Evolutionary conservation across 306 rosid genomes (phyloP), one percentile per base, ranked within the genome.

Genomic region (Acacia crassicarpa): DNA sequence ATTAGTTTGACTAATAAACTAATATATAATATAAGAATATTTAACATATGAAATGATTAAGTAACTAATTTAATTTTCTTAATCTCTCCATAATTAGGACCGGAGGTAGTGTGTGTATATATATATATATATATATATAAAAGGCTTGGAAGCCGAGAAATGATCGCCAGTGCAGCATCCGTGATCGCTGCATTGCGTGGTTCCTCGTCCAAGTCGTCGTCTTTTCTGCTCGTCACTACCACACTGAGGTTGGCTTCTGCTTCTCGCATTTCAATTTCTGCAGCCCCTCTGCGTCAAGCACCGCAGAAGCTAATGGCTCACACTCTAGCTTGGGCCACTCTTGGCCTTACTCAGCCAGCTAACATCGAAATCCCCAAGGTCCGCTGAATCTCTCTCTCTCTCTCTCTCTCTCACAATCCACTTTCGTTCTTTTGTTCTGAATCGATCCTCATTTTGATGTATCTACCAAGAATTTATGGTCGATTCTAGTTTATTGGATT

Each of bases 311-410:
- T 82, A 89, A 96, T 92, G 99, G 88, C 95, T 84, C 97, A 92
- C 85, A 67, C 96, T 53, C 86, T 86, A 43, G 88, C 99, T 41
- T 85, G 41, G 66, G 92, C 91, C 91, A 91, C 88, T 77, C 99
- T 96, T 22, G 99, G 99, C 83, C 99, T 96, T 76, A 96, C 99
- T 44, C 83, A 85, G 56, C 97, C 99, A 35, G 48, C 90, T 45
- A 75, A 17, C 59, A 56, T 75, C 63, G 92, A 96, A 53, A 20
- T 83, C 53, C 88, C 92, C 12, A 87, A 96, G 97, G 99, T 95
- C 20, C 9, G 10, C 33, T 61, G 15, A 3, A 58, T 58, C 76
- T 68, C 56, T 77, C 63, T 49, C 11, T 20, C 61, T 54, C 61
- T 1, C 11, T 20, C 10, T 54, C n/a, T 6, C 17, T 30, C 32